A percentile compares a stretch with the other conserved stretches of the same genome.
Conservation (phyloP, 768 basidiomycete species). For the Suillus luteus region DNA sequence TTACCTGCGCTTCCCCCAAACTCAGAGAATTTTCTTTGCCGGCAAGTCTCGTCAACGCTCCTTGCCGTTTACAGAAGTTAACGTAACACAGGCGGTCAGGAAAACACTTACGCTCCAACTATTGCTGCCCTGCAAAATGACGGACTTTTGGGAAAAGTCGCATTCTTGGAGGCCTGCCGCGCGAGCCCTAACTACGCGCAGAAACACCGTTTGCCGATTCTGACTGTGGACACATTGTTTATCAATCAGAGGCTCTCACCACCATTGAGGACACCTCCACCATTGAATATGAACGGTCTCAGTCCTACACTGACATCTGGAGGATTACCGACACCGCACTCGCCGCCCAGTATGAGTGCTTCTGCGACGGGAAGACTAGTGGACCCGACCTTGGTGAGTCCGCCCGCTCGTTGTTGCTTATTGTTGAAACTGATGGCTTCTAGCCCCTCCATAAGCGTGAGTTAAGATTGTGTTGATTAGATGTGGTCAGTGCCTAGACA, state of each 20-base stretch:
- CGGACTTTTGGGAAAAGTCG: constrained; percentile 65
- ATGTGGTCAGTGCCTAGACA: constrained; percentile 8
- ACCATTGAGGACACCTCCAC: constrained; percentile 45
- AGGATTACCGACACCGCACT: constrained; percentile 69
- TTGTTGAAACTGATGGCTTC: constrained; percentile 13
- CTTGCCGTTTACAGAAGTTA: constrained; percentile 5
- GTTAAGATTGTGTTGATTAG: constrained; percentile 30
- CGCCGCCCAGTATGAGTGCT: constrained; percentile 44
- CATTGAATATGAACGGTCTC: constrained; percentile 44
- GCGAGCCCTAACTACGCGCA: constrained; percentile 45
- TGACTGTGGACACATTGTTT: constrained; percentile 56
- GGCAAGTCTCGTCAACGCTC: constrained; percentile 41
- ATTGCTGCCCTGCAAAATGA: constrained; percentile 60
- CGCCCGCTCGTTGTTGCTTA: constrained; percentile 8
- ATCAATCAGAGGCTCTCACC: constrained; percentile 33
- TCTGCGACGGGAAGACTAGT: constrained; percentile 40
- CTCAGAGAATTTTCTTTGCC: constrained; percentile 70
- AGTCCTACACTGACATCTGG: constrained; percentile 50
- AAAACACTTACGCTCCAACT: constrained; percentile 56
- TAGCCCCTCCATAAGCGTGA: constrained; percentile 80
- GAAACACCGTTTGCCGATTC: constrained; percentile 51
- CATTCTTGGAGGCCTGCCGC: constrained; percentile 54
- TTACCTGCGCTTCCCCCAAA: constrained; percentile 72
- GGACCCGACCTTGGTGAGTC: constrained; percentile 64
- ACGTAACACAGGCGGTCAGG: constrained; percentile 52